phyloP scores from a whole-genome alignment of 129 eudicot species.

The Artemisia annua region DNA sequence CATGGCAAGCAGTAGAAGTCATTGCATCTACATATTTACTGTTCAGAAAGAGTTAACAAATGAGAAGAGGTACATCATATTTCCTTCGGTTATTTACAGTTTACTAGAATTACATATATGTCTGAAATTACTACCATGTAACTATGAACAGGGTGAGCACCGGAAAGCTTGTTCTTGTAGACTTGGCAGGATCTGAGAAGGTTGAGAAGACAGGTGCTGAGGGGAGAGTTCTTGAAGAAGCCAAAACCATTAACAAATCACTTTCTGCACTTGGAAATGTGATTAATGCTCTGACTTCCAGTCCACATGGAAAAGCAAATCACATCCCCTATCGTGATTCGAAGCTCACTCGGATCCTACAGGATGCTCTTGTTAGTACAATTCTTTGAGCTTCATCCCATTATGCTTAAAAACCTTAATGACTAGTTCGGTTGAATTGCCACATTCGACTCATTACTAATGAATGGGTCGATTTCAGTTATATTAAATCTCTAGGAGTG shows the following conservation, averaged over 20 bases:
- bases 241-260: slow-evolving; percentile 88
- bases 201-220: slow-evolving; percentile 93
- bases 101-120: slow-evolving; percentile 19
- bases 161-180: slow-evolving; percentile 88
- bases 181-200: slow-evolving; percentile 96
- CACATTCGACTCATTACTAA: too few species aligned
- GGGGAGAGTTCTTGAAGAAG: slow-evolving; percentile 93
- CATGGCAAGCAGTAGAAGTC: slow-evolving; percentile 90
- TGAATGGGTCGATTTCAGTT: too few species aligned
- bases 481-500: too few species aligned
- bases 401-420: background rate
- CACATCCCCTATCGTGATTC: slow-evolving; percentile 92
- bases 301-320: slow-evolving; percentile 49
- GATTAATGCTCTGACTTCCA: slow-evolving; percentile 67
- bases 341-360: slow-evolving; percentile 86
- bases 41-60: slow-evolving; percentile 51
- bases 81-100: background rate
- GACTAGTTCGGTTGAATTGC: too few species aligned
- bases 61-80: slow-evolving; percentile 60
- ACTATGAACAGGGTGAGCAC: slow-evolving; percentile 47
- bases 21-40: slow-evolving; percentile 72
- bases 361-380: slow-evolving; percentile 81
- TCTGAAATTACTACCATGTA: slow-evolving; percentile 15
- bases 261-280: slow-evolving; percentile 94
- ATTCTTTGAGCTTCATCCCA: slow-evolving; percentile 11